Evolutionary conservation across 768 basidiomycete species (phyloP).

Genomic region (Mycena venus): DNA sequence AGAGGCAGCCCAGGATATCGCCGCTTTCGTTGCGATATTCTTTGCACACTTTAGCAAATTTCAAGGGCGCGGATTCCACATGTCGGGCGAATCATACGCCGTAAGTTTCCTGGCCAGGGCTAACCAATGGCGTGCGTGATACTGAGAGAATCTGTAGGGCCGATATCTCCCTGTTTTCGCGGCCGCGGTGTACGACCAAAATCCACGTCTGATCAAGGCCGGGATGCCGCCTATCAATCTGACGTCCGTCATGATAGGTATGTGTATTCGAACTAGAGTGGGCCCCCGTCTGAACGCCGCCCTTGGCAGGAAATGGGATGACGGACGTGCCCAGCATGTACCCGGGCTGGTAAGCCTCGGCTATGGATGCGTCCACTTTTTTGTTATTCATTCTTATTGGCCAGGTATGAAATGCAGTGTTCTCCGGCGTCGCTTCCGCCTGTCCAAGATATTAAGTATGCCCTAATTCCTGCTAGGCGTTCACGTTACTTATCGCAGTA

Average conservation of each 20-base stretch:
- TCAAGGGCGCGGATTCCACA: constrained; percentile 61
- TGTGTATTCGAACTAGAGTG: background rate
- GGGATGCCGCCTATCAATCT: constrained; percentile 66
- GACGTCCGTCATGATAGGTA: constrained; percentile 65
- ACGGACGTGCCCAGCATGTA: constrained; percentile 45
- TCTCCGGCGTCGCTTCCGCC: constrained; percentile 43
- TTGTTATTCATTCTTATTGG: background rate
- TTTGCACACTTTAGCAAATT: constrained; percentile 68
- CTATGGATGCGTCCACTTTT: background rate
- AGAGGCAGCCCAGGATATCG: constrained; percentile 67
- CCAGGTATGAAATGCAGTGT: constrained; percentile 59
- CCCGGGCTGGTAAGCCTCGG: background rate
- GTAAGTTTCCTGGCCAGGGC: constrained; percentile 42
- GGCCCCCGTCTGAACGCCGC: too few species aligned
- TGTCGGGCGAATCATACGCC: constrained; percentile 67
- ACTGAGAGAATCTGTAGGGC: constrained; percentile 48
- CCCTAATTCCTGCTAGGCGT: too few species aligned
- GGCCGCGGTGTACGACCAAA: constrained; percentile 64
- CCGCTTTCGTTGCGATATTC: constrained; percentile 68
- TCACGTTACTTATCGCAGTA: too few species aligned
- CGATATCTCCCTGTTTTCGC: constrained; percentile 67
- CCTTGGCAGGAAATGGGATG: constrained; percentile 55
- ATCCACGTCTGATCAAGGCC: constrained; percentile 50
- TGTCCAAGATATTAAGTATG: constrained; percentile 50
- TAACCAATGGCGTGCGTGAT: background rate